phyloP scores from a whole-genome alignment of 345 rosid species.

The Abelmoschus esculentus region DNA sequence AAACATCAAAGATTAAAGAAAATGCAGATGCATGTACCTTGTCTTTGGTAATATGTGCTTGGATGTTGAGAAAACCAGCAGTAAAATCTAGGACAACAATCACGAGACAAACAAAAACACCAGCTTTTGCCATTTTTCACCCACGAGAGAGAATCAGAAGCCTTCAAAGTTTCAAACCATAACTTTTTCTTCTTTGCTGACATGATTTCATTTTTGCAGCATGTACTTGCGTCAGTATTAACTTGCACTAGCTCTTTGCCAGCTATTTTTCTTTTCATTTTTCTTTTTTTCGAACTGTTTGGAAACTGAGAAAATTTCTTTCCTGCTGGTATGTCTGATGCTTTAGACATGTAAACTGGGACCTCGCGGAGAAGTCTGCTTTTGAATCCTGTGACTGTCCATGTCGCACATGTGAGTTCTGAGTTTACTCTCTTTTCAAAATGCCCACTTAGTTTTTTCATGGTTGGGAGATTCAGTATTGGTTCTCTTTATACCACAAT shows the following conservation, averaged over 20 bases:
- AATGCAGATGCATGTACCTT: slow-evolving; percentile 10
- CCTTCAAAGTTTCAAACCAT: not conserved
- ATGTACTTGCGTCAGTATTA: not conserved
- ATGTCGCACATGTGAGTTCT: not conserved
- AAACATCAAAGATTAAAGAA: not conserved
- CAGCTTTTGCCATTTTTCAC: slow-evolving; percentile 4
- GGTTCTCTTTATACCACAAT: too few species aligned
- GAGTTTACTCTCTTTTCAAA: not conserved
- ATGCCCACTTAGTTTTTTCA: not conserved
- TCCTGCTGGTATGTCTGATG: not conserved
- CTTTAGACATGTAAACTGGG: not conserved
- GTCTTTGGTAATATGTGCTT: slow-evolving; percentile 18
- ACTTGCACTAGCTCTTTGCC: not conserved
- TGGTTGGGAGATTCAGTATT: too few species aligned
- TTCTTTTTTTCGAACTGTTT: not conserved
- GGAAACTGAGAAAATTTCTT: not conserved
- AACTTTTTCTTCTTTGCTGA: not conserved
- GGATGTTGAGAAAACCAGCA: slow-evolving; percentile 22
- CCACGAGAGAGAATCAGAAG: not conserved
- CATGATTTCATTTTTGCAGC: not conserved
- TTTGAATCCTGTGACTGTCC: not conserved
- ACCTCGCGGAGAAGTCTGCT: not conserved
- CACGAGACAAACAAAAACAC: slow-evolving; percentile 15
- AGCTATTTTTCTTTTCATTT: not conserved
- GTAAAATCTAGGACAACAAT: slow-evolving; percentile 17